Conservation (phyloP, 2,329 filamentous ascomycete genomes). For the Ophiocordyceps australis region DNA sequence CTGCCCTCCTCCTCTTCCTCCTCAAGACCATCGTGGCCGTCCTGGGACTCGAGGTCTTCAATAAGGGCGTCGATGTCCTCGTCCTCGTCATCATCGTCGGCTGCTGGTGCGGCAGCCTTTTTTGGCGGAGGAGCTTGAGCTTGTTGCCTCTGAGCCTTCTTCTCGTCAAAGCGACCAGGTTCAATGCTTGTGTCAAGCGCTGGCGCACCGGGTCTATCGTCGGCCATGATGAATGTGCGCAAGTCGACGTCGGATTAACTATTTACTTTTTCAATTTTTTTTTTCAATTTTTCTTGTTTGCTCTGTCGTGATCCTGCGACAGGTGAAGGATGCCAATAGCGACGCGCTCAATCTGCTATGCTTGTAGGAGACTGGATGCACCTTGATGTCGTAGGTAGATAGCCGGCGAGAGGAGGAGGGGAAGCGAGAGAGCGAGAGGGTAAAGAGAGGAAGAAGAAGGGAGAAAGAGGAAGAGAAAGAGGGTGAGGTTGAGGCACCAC, state of each 20-base stretch:
- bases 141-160: constrained; percentile 20
- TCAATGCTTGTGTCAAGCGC: constrained; percentile 47
- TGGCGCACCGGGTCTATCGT: constrained; percentile 32
- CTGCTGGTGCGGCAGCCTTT: constrained; percentile 28
- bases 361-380: too few species aligned
- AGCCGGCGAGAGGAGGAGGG: constrained; percentile 7
- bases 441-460: constrained; percentile 4
- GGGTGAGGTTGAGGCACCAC: constrained; percentile 26
- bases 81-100: constrained; percentile 52
- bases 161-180: constrained; percentile 47
- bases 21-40: constrained; percentile 48
- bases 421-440: constrained; percentile 8
- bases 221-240: too few species aligned
- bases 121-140: constrained; percentile 11
- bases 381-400: too few species aligned
- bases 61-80: constrained; percentile 78
- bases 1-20: constrained; percentile 34
- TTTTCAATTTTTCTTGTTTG: too few species aligned
- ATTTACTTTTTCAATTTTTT: too few species aligned
- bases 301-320: not conserved
- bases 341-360: too few species aligned
- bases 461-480: constrained; percentile 5
- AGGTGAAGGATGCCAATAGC: too few species aligned
- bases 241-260: too few species aligned
- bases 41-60: constrained; percentile 69